These are phyloP conservation scores for Alternaria infectoria DNA, from an alignment of 2,329 filamentous ascomycete genomes.

Conservation along the genomic window DNA sequence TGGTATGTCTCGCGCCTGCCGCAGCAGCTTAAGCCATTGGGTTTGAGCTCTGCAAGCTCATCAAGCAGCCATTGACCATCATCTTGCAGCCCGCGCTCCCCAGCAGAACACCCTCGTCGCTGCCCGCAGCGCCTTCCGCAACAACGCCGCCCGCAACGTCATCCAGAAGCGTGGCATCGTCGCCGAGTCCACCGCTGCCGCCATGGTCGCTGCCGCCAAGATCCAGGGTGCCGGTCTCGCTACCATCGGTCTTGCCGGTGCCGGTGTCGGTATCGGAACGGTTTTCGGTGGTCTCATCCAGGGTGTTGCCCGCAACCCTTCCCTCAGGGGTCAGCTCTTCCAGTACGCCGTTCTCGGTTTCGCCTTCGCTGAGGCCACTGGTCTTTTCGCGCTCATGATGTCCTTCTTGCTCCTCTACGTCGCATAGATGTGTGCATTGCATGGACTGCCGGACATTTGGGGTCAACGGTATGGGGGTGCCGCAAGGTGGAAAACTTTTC, in stretches of 20 bases:
- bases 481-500: slow-evolving; percentile 45
- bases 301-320: slow-evolving; percentile 91
- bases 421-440: slow-evolving; percentile 47
- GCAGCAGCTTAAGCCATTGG: slow-evolving; percentile 41
- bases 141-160: slow-evolving; percentile 49
- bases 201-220: slow-evolving; percentile 52
- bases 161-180: slow-evolving; percentile 52
- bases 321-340: slow-evolving; percentile 94
- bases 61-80: slow-evolving; percentile 44
- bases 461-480: slow-evolving; percentile 43
- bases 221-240: slow-evolving; percentile 60
- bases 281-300: slow-evolving; percentile 90
- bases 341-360: slow-evolving; percentile 95
- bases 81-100: slow-evolving; percentile 40
- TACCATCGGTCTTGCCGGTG: slow-evolving; percentile 90
- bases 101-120: slow-evolving; percentile 49
- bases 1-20: slow-evolving; percentile 47
- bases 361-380: slow-evolving; percentile 91
- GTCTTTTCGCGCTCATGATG: slow-evolving; percentile 64
- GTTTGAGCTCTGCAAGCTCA: slow-evolving; percentile 28
- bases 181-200: slow-evolving; percentile 51
- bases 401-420: slow-evolving; percentile 53
- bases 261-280: slow-evolving; percentile 94
- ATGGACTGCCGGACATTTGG: slow-evolving; percentile 41
- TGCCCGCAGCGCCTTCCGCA: slow-evolving; percentile 50